Conservation (phyloP, 1,284 basidiomycete genomes). For the Microstroma glucosiphilum region DNA sequence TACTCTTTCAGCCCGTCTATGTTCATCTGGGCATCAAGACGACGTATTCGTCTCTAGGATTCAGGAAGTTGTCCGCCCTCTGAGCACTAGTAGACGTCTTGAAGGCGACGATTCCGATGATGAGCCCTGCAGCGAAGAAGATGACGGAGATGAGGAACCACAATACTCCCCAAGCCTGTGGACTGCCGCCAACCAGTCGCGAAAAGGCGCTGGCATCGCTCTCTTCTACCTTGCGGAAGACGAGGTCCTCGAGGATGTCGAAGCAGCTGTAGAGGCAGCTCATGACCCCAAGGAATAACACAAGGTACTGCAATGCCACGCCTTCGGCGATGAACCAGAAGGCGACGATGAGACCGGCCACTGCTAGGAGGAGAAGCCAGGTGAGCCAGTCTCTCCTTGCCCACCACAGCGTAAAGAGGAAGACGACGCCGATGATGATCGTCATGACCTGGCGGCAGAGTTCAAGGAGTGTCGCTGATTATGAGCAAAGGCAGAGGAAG, state of each 20-base stretch:
- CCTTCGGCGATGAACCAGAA: conserved; percentile 31
- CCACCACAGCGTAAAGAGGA: conserved; percentile 84
- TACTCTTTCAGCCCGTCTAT: background rate
- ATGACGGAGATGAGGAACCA: conserved; percentile 76
- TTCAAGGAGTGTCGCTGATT: too few species aligned
- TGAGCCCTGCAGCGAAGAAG: conserved; percentile 61
- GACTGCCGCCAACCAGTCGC: conserved; percentile 65
- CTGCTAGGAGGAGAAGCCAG: conserved; percentile 39
- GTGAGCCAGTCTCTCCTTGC: conserved; percentile 69
- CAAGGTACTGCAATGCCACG: conserved; percentile 56
- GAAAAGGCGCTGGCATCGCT: conserved; percentile 89
- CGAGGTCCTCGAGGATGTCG: conserved; percentile 67
- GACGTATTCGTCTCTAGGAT: conserved; percentile 11
- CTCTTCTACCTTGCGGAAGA: conserved; percentile 75
- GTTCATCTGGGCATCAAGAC: conserved; percentile 3
- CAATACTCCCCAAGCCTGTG: conserved; percentile 60
- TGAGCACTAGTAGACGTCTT: conserved; percentile 38
- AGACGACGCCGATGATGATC: conserved; percentile 74
- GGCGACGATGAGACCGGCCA: conserved; percentile 39
- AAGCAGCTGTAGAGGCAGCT: conserved; percentile 42
- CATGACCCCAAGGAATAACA: conserved; percentile 66
- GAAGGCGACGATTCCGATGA: conserved; percentile 38
- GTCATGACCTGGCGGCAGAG: conserved; percentile 49
- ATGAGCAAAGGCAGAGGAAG: too few species aligned
- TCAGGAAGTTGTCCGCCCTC: conserved; percentile 32